A percentile compares a stretch with the other conserved stretches of the same genome.
Conservation (phyloP, 2,329 filamentous ascomycete species). For the Pseudogymnoascus sp. region DNA sequence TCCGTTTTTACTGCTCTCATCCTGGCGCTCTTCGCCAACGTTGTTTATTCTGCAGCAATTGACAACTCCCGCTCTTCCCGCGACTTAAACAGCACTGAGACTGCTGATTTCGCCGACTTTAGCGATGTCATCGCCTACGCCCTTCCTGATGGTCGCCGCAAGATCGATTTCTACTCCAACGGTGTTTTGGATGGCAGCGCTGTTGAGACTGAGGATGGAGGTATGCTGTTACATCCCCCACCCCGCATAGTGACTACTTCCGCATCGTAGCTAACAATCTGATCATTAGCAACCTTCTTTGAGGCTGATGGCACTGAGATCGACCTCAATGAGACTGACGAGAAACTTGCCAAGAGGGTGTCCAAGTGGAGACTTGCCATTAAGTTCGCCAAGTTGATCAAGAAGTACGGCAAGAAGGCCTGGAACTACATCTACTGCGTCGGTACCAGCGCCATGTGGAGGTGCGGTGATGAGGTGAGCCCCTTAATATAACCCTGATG, state of each 20-base stretch:
- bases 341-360: background rate
- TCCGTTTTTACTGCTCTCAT: background rate
- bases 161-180: background rate
- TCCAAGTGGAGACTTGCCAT: background rate
- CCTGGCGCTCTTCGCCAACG: background rate
- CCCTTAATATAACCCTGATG: background rate
- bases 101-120: slow-evolving; percentile 7
- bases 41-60: background rate
- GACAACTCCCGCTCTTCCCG: background rate
- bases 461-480: background rate
- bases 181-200: background rate
- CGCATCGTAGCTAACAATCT: background rate
- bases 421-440: slow-evolving; percentile 8
- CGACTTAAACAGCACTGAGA: background rate
- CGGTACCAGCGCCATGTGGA: background rate
- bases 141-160: background rate
- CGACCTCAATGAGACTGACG: background rate
- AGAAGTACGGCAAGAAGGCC: background rate
- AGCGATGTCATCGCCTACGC: slow-evolving; percentile 11
- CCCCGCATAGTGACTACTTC: background rate
- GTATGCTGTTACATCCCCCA: background rate
- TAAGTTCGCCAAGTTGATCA: slow-evolving; percentile 4
- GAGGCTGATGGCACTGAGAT: background rate
- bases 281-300: background rate
- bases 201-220: slow-evolving; percentile 2